Base-by-base conservation (phyloP, 2,329 filamentous ascomycete genomes). In the Fusarium metavorans region DNA sequence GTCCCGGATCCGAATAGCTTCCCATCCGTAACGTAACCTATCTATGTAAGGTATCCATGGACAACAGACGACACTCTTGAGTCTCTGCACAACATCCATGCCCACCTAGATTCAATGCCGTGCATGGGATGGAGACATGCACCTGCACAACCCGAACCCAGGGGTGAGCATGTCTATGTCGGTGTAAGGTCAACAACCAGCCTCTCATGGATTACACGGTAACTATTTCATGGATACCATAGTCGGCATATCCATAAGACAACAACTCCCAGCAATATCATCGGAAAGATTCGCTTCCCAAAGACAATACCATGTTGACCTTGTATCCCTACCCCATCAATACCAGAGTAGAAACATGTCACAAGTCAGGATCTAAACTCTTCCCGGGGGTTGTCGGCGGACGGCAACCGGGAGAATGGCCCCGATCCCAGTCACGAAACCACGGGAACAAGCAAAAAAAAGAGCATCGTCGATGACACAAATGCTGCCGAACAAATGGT, bases 111-210 rank as follows among this genome's bases (percentile, higher is more conserved):
- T 35, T 43, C 25, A 57, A 74, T 74, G 68, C 68, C 68, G 34
- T 64, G 72, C 72, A 74, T 74, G 43, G 43, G 20, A 52, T 27
- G 60, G 43, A 52, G 60, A 39, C 60, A 52, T 52, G 60, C 60
- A 54, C 27, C 20, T 23, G 16, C 45, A 20, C 23, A 68, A 25
- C 34, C 30, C 41, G 32, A 50, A 57, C 61, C 71, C 71, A 66
- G 68, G 41, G 60, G 34, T 56, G 5, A 62, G 41, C 27, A 45
- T 48, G 10, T 27, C 58, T 45, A 23, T 39, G 20, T 43, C 57
- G 5, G 66, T 73, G 45, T 50, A 50, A 50, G 45, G 45, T 50
- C 66, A 57, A 37, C 56, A 63, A 30, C 39, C 48, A 35, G 48
- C 30, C 34, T 8, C 18, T 35, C 34, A 35, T 35, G 34, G 34